Evolutionary conservation across 2,329 filamentous ascomycete species (phyloP).

Genomic region (Chaetomium sp.): DNA sequence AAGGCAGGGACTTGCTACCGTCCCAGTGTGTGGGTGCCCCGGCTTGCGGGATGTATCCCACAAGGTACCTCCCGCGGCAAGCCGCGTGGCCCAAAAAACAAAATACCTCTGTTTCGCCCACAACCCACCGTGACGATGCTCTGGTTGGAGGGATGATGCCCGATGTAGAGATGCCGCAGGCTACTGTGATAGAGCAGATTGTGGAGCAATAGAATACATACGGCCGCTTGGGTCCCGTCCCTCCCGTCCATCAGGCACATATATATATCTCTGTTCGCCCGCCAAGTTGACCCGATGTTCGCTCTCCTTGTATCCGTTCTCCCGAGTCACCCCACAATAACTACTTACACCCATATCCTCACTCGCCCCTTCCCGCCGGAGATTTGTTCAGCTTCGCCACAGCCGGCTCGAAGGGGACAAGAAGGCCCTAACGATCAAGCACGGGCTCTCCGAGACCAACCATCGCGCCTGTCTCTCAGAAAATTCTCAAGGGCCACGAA

Average conservation of each 20-base stretch:
- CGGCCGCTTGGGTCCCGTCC: not conserved
- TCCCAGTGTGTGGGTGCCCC: no score
- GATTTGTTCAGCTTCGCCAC: not conserved
- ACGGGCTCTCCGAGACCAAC: no score
- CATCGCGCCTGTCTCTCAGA: no score
- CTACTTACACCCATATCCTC: no score
- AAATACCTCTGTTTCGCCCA: conserved; percentile 3
- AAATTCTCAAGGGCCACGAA: no score
- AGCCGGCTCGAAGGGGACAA: not conserved
- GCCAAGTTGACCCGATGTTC: not conserved
- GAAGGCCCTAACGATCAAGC: not conserved
- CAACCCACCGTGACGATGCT: not conserved
- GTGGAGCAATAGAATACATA: not conserved
- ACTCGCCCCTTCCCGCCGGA: not conserved
- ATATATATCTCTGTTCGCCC: not conserved
- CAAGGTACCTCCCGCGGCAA: not conserved
- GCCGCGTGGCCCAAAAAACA: not conserved
- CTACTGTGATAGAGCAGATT: not conserved
- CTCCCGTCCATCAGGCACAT: not conserved
- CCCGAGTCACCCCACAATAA: not conserved
- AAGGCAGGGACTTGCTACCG: no score
- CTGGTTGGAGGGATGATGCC: not conserved
- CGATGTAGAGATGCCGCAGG: not conserved
- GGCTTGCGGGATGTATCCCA: no score
- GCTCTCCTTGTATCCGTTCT: not conserved